Evolutionary conservation across 2,329 filamentous ascomycete species (phyloP).

Genomic region (Sclerotinia nivalis): DNA sequence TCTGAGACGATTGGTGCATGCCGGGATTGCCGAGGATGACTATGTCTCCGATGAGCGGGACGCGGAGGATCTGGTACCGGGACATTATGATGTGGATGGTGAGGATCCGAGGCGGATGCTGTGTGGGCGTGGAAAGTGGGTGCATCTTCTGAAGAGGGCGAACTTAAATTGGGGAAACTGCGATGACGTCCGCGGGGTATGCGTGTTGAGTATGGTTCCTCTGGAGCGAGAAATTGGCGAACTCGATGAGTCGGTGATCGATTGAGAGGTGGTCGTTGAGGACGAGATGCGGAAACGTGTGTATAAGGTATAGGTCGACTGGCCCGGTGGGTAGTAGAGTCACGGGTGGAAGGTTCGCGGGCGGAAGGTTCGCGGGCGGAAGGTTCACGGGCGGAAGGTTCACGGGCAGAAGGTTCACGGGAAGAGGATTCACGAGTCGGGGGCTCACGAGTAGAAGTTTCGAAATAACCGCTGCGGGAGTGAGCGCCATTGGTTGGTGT

Average conservation of each 20-base stretch:
- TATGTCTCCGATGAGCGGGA: constrained; percentile 47
- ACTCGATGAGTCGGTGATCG: constrained; percentile 41
- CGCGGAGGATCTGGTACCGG: neutral
- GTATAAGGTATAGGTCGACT: constrained; percentile 31
- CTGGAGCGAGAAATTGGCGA: constrained; percentile 46
- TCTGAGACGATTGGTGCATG: constrained; percentile 13
- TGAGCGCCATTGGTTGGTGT: constrained; percentile 11
- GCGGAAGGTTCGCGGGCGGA: neutral
- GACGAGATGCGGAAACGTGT: constrained; percentile 31
- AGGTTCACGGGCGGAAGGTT: neutral
- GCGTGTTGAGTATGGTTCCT: constrained; percentile 40
- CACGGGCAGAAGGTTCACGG: neutral
- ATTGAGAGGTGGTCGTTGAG: constrained; percentile 36
- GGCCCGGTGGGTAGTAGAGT: constrained; percentile 5
- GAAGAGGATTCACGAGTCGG: constrained; percentile 29
- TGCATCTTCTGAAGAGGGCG: constrained; percentile 28
- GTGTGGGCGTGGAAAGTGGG: constrained; percentile 34
- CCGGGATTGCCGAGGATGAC: constrained; percentile 47
- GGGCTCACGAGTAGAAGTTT: constrained; percentile 22
- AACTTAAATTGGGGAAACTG: constrained; percentile 37
- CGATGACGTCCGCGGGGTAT: constrained; percentile 32
- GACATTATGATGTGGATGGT: neutral
- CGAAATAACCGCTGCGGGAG: constrained; percentile 18
- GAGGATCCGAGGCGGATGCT: neutral
- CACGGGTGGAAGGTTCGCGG: neutral